Evolutionary conservation across 2,329 filamentous ascomycete species (phyloP).

Genomic region (Microascus cirrosus): DNA sequence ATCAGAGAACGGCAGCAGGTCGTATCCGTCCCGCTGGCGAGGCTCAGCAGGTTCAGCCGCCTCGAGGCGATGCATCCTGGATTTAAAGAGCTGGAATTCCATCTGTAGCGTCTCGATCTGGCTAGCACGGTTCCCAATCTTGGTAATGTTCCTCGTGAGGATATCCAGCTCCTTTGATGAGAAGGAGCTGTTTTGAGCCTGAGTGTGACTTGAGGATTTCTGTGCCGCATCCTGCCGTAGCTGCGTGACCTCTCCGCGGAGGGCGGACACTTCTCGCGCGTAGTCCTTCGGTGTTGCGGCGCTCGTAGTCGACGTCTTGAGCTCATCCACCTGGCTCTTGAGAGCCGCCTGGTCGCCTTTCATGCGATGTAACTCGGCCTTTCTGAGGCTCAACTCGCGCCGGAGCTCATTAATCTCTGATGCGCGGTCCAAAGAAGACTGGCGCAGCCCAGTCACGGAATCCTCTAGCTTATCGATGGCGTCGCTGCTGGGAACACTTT

Average conservation of each 20-base stretch:
- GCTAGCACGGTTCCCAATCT: conserved; percentile 23
- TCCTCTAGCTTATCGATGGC: conserved; percentile 10
- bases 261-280: conserved; percentile 16
- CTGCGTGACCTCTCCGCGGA: conserved; percentile 21
- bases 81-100: conserved; percentile 27
- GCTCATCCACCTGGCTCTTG: conserved; percentile 12
- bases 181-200: conserved; percentile 8
- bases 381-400: conserved; percentile 12
- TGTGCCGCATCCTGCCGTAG: conserved; percentile 16
- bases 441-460: conserved; percentile 11
- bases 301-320: conserved; percentile 13
- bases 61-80: conserved; percentile 22
- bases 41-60: background rate
- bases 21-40: conserved; percentile 6
- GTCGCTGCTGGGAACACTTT: background rate
- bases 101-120: conserved; percentile 28
- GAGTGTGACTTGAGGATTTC: conserved; percentile 7
- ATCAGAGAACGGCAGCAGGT: background rate
- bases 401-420: conserved; percentile 10
- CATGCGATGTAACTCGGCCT: conserved; percentile 12
- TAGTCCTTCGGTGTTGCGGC: conserved; percentile 13
- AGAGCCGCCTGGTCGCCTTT: conserved; percentile 12
- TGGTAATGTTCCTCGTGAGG: conserved; percentile 24
- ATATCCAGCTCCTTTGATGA: conserved; percentile 25
- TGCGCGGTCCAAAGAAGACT: conserved; percentile 9